Conservation (phyloP, 805 yeast genomes). For the Monosporozyma solicola region DNA sequence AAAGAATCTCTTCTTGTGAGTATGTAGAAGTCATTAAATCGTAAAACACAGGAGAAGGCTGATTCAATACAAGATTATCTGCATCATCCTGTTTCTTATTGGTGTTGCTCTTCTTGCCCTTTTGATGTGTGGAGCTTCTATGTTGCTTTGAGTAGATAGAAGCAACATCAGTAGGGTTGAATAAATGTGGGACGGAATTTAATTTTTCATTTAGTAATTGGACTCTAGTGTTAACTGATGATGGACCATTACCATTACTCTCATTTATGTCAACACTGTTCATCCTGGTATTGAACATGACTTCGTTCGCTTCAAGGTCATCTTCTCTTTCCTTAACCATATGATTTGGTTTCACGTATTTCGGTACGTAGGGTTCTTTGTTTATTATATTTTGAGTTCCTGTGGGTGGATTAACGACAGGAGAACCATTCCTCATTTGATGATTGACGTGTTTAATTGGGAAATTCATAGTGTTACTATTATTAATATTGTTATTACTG, state of each 20-base stretch:
- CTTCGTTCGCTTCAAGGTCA: neutral
- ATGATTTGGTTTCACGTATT: neutral
- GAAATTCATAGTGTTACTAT: neutral
- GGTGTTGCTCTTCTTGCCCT: neutral
- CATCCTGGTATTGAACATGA: neutral
- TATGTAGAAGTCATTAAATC: constrained; percentile 12
- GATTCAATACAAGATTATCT: neutral
- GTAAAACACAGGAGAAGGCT: constrained; percentile 4
- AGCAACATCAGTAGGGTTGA: neutral
- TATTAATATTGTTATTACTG: neutral
- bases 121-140: neutral
- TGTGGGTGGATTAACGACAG: neutral
- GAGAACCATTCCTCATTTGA: neutral
- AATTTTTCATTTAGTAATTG: constrained; percentile 10
- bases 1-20: constrained; percentile 15
- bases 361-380: neutral
- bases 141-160: neutral
- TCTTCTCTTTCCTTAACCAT: neutral
- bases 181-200: neutral
- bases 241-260: constrained; percentile 7
- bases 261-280: neutral
- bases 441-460: neutral
- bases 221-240: constrained; percentile 8
- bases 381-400: neutral
- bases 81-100: neutral